These are phyloP conservation scores for Quercus tomentella DNA, from an alignment of 331 rosid species.

Conservation along the genomic window DNA sequence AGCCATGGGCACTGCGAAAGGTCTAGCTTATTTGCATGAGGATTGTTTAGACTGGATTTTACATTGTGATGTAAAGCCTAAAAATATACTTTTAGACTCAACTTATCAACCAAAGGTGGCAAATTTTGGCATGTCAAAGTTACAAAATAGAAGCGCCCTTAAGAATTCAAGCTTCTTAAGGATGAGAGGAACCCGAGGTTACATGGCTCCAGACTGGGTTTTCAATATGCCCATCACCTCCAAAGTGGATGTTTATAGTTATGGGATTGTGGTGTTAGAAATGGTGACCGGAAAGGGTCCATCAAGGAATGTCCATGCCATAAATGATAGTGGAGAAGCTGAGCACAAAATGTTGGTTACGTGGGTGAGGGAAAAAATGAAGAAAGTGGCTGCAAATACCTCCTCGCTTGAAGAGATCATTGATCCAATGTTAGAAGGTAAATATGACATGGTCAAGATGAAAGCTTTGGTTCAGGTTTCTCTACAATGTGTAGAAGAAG, in stretches of 20 bases:
- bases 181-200: slow-evolving; percentile 44
- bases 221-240: slow-evolving; percentile 20
- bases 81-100: slow-evolving; percentile 31
- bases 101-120: slow-evolving; percentile 25
- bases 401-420: slow-evolving; percentile 17
- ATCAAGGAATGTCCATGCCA: not conserved
- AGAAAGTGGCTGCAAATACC: not conserved
- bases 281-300: slow-evolving; percentile 30
- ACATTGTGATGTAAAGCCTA: slow-evolving; percentile 36
- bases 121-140: slow-evolving; percentile 42
- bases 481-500: slow-evolving; percentile 15
- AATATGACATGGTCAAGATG: not conserved
- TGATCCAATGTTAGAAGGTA: slow-evolving; percentile 15
- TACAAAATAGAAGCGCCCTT: slow-evolving; percentile 26
- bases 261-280: slow-evolving; percentile 53
- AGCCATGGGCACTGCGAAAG: slow-evolving; percentile 31
- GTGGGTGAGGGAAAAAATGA: slow-evolving; percentile 36
- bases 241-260: slow-evolving; percentile 43
- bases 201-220: slow-evolving; percentile 42
- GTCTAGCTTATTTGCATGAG: slow-evolving; percentile 35
- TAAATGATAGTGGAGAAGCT: not conserved
- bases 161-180: slow-evolving; percentile 27
- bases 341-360: slow-evolving; percentile 13
- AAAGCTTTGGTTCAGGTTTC: slow-evolving; percentile 10
- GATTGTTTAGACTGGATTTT: slow-evolving; percentile 41